phyloP scores from a whole-genome alignment of 805 yeast species.

The Monosporozyma aerobia region DNA sequence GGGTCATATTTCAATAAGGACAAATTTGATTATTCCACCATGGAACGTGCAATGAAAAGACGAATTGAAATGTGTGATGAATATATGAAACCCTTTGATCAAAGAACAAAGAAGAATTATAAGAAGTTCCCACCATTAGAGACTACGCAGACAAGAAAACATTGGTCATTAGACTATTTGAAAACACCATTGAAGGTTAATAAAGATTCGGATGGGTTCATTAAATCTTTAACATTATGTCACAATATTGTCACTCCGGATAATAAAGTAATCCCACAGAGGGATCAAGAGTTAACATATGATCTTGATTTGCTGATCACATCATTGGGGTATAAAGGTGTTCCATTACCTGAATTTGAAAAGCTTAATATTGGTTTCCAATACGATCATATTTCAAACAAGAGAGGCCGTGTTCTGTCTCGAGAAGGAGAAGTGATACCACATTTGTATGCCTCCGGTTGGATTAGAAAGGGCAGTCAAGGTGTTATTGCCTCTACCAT shows the following conservation, averaged over 20 bases:
- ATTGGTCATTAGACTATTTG: constrained; percentile 66
- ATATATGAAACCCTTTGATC: constrained; percentile 32
- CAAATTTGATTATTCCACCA: constrained; percentile 16
- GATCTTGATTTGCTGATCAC: constrained; percentile 61
- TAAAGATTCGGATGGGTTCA: constrained; percentile 31
- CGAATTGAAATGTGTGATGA: constrained; percentile 54
- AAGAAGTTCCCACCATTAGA: constrained; percentile 14
- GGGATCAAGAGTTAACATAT: constrained; percentile 16
- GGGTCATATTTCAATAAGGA: constrained; percentile 26
- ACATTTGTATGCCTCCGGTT: constrained; percentile 75
- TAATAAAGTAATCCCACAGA: constrained; percentile 18
- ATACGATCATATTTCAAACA: constrained; percentile 39
- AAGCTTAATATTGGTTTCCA: constrained; percentile 44
- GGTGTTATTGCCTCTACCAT: constrained; percentile 91
- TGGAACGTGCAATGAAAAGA: constrained; percentile 54
- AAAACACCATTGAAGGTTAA: constrained; percentile 51
- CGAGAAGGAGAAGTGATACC: constrained; percentile 17
- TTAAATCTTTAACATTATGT: constrained; percentile 20
- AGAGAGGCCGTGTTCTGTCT: constrained; percentile 36
- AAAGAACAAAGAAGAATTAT: constrained; percentile 24
- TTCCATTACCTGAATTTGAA: constrained; percentile 49
- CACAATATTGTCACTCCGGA: constrained; percentile 15
- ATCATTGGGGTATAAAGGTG: constrained; percentile 76
- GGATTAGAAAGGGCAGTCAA: constrained; percentile 79
- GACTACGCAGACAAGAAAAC: constrained; percentile 13